Evolutionary conservation across 1,139 yeast genomes (phyloP), one percentile per base, ranked within the genome.

Genomic region (Hyphopichia wangnamkhiaoensis): DNA sequence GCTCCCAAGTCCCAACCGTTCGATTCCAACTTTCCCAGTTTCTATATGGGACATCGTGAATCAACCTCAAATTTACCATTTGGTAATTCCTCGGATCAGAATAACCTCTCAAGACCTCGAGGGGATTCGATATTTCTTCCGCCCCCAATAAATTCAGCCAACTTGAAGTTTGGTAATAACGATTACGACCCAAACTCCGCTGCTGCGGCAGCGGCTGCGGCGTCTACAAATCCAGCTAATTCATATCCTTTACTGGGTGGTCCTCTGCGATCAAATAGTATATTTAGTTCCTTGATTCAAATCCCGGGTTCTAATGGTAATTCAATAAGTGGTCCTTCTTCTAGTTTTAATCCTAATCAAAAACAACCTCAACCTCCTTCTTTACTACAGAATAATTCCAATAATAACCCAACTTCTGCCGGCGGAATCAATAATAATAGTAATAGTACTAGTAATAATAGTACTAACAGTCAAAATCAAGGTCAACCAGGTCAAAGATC

Each of bases 241-340:
- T 23, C 18, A 5, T 12, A 16, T 12, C 21, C 33, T 16, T 21
- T 23, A 12, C 32, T 14, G 34, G 37, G 28, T n/a, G 31, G 35
- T 31, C 45, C 53, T 45, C 64, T 68, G 23, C 45, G 76, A 18
- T 67, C 76, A 25, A 70, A 71, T 43, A 66, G 74, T 45, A 69
- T 71, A 10, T 71, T 71, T 51, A 67, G 67, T 43, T 62, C 71
- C 8, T 53, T 68, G 19, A 68, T 71, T 27, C 74, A 71, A 47
- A 53, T 70, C 18, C 75, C 76, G 3, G 59, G 59, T 1, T 61
- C 73, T 2, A 49, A 51, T 20, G 55, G 60, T 13, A 68, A 67
- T 44, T 65, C 72, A 1, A 48, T 66, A n/a, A 56, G 65, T 35
- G 68, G 63, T 14, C 59, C 48, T 10, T 53, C 58, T 9, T 17